These are phyloP conservation scores for Kappamyces sp. DNA, from an alignment of 192 early-diverging fungal species.

Conservation along the genomic window DNA sequence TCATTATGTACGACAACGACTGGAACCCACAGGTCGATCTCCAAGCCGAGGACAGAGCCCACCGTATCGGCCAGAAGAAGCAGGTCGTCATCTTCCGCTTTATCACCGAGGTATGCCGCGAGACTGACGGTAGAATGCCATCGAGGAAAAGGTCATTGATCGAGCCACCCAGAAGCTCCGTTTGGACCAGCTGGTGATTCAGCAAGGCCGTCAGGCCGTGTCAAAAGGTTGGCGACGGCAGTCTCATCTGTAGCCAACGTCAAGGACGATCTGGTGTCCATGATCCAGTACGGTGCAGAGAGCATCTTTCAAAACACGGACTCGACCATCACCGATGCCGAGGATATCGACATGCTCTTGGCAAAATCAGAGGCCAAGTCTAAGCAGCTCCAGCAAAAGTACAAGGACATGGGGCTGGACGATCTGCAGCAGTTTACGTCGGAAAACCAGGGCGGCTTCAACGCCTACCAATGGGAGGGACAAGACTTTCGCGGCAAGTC, in stretches of 20 bases:
- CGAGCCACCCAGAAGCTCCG: constrained; percentile 94
- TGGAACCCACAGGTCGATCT: constrained; percentile 77
- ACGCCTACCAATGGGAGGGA: constrained; percentile 93
- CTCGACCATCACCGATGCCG: constrained; percentile 57
- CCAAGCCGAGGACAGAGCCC: constrained; percentile 95
- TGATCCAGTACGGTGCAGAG: constrained; percentile 97
- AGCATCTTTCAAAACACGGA: constrained; percentile 68
- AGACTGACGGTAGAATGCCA: constrained; percentile 54
- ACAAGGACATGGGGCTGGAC: constrained; percentile 82
- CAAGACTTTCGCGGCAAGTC: constrained; percentile 79
- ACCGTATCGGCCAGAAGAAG: constrained; percentile 98
- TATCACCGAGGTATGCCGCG: constrained; percentile 65
- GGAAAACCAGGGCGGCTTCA: constrained; percentile 53
- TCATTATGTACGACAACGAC: constrained; percentile 94
- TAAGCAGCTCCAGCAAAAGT: constrained; percentile 81
- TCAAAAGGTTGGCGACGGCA: constrained; percentile 47
- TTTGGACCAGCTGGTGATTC: constrained; percentile 97
- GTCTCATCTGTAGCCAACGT: constrained; percentile 36
- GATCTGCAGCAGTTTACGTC: constrained; percentile 85
- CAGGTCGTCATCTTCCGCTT: constrained; percentile 96
- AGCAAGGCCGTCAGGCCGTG: constrained; percentile 78
- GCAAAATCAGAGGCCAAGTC: constrained; percentile 83
- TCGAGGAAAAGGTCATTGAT: constrained; percentile 97
- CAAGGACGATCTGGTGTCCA: constrained; percentile 84
- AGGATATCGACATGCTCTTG: constrained; percentile 82